Percentiles rank a stretch among this genome's conserved stretches.
These are phyloP conservation scores for Mediolabrus comicus DNA, from an alignment of 108 stramenopile genomes.

Conservation along the genomic window DNA sequence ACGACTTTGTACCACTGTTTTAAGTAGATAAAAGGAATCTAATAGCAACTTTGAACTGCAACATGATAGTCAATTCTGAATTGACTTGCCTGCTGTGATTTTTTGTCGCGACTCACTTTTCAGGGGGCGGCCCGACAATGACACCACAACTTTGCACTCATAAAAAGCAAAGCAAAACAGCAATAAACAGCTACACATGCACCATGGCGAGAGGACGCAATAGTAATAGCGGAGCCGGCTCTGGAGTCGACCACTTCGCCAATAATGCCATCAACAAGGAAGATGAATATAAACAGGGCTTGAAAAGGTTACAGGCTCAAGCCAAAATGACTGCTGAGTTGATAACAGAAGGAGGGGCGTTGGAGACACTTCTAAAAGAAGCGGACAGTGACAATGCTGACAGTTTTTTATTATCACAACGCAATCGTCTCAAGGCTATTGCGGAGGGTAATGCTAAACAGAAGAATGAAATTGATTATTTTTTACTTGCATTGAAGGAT, in stretches of 20 bases:
- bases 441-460: constrained; percentile 51
- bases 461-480: constrained; percentile 44
- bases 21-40: constrained; percentile 11
- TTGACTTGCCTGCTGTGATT: too few relatives aligned
- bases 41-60: too few relatives aligned
- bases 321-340: constrained; percentile 35
- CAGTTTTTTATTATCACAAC: constrained; percentile 30
- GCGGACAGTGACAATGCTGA: constrained; percentile 10
- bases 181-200: too few relatives aligned
- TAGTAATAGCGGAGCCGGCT: constrained; percentile 8
- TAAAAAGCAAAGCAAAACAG: too few relatives aligned
- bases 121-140: too few relatives aligned
- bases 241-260: constrained; percentile 30
- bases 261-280: constrained; percentile 44
- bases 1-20: constrained; percentile 76
- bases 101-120: too few relatives aligned
- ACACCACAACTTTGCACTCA: too few relatives aligned
- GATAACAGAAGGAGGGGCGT: constrained; percentile 31
- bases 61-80: too few relatives aligned
- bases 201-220: constrained; percentile 11
- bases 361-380: constrained; percentile 42
- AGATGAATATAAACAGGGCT: constrained; percentile 24
- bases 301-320: constrained; percentile 42
- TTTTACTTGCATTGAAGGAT: constrained; percentile 39
- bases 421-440: constrained; percentile 48